Evolutionary conservation across 345 rosid species (phyloP).

Genomic region (Aurinia saxatilis): DNA sequence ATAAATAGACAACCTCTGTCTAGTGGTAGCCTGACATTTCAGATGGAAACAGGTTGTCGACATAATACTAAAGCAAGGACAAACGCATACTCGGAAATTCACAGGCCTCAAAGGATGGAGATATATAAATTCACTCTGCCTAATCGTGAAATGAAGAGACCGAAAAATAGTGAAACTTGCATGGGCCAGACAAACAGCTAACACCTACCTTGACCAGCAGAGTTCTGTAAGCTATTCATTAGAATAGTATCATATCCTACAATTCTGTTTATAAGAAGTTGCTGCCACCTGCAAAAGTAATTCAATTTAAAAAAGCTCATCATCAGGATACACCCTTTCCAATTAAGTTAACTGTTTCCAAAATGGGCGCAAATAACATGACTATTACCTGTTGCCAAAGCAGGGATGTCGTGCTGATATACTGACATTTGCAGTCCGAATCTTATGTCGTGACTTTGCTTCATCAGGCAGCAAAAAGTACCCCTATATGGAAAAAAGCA

Average conservation of each 20-base stretch:
- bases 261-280: conserved; percentile 92
- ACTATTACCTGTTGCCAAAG: conserved; percentile 89
- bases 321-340: conserved; percentile 4
- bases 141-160: conserved; percentile 3
- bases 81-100: neutral
- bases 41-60: conserved; percentile 1
- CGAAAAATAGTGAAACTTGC: neutral
- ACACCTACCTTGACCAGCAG: conserved; percentile 83
- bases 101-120: conserved; percentile 1
- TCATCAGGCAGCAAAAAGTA: conserved; percentile 90
- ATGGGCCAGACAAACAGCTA: conserved; percentile 11
- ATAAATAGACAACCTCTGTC: neutral
- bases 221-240: conserved; percentile 87
- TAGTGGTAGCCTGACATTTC: neutral
- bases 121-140: neutral
- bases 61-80: neutral
- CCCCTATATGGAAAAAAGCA: conserved; percentile 43
- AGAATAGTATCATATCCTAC: conserved; percentile 99
- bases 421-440: conserved; percentile 72
- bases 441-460: conserved; percentile 76
- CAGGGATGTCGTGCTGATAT: conserved; percentile 89
- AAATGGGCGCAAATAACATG: conserved; percentile 2
- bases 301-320: neutral
- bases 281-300: conserved; percentile 87
- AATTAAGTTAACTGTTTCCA: neutral